Evolutionary conservation across 202 grass and related monocot genomes (phyloP).

Genomic region (Cymbopogon flexuosus): DNA sequence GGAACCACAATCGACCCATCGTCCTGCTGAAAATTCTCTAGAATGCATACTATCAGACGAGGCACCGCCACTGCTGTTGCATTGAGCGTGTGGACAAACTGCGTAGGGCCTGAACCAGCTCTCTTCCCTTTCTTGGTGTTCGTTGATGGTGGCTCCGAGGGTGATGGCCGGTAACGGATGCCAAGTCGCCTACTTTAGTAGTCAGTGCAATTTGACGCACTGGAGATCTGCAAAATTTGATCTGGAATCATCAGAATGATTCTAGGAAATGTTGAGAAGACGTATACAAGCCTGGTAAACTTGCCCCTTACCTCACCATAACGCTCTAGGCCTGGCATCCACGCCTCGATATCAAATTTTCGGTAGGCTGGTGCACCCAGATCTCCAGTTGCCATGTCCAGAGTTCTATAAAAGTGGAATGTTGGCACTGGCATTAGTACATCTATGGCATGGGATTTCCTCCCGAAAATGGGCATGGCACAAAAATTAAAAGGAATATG

Average conservation of each 20-base stretch:
- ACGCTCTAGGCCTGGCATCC: constrained; percentile 87
- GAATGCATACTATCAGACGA: constrained; percentile 67
- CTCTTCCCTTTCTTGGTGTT: constrained; percentile 66
- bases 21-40: constrained; percentile 80
- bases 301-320: constrained; percentile 70
- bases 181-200: constrained; percentile 83
- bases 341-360: constrained; percentile 89
- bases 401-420: constrained; percentile 39
- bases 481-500: not conserved
- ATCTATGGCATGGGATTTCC: not conserved
- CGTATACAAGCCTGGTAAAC: not conserved
- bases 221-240: constrained; percentile 65
- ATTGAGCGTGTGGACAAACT: constrained; percentile 79
- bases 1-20: constrained; percentile 67
- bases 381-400: constrained; percentile 92
- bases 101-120: constrained; percentile 35
- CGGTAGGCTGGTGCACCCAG: constrained; percentile 81
- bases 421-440: not conserved
- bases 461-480: not conserved
- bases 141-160: constrained; percentile 21
- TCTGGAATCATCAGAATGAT: not conserved
- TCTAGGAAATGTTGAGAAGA: not conserved
- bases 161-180: constrained; percentile 64
- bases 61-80: constrained; percentile 82
- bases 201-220: constrained; percentile 89